phyloP scores from a whole-genome alignment of 2,329 filamentous ascomycete genomes.

The Beauveria sp. region DNA sequence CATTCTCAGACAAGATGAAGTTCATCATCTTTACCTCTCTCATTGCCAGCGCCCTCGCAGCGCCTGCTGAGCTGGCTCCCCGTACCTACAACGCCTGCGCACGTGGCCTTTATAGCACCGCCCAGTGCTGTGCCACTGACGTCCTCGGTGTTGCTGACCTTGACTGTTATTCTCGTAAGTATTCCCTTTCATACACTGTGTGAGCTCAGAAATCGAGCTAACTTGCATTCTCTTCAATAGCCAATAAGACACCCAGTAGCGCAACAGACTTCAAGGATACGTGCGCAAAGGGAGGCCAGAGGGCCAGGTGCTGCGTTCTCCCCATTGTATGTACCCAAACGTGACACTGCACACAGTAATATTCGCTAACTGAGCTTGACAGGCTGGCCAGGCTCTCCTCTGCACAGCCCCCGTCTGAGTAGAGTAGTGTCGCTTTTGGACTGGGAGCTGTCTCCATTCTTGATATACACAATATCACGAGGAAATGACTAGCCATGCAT shows the following conservation, averaged over 20 bases:
- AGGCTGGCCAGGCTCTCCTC: background rate
- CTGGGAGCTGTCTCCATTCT: too few relatives aligned
- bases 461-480: too few relatives aligned
- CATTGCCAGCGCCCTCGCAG: background rate
- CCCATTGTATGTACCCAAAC: conserved; percentile 27
- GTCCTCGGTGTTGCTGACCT: conserved; percentile 39
- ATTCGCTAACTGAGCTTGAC: background rate
- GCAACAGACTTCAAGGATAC: conserved; percentile 13
- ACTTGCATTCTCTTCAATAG: background rate
- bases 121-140: conserved; percentile 41
- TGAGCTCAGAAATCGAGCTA: background rate
- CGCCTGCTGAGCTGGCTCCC: background rate
- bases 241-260: background rate
- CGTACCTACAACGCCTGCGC: conserved; percentile 12
- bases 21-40: background rate
- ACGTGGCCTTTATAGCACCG: conserved; percentile 17
- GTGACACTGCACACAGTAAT: background rate
- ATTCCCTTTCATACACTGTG: too few relatives aligned
- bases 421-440: too few relatives aligned
- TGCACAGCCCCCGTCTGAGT: background rate
- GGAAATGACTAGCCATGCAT: background rate
- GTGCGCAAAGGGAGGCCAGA: conserved; percentile 38
- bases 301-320: conserved; percentile 44
- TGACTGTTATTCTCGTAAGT: conserved; percentile 27
- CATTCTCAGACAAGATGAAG: background rate